phyloP scores from a whole-genome alignment of 176 grass and related monocot species.

The Triticum urartu region DNA sequence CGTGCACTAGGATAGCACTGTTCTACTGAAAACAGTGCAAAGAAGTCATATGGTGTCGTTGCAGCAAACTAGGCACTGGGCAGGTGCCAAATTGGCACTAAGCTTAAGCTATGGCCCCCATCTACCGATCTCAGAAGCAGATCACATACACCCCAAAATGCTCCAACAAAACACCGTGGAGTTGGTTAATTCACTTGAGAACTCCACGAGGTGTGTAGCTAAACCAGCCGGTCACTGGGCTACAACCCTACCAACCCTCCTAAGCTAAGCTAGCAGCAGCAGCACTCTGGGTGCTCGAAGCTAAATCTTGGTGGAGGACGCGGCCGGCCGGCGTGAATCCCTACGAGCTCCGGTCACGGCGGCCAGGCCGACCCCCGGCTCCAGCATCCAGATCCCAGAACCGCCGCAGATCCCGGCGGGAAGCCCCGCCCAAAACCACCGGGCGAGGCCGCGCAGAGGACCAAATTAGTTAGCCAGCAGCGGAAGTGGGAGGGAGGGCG shows the following conservation, averaged over 20 bases:
- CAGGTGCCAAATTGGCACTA: neutral
- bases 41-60: neutral
- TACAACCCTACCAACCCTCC: neutral
- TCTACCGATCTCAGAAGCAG: neutral
- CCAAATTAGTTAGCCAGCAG: neutral
- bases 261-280: neutral
- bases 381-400: slow-evolving; percentile 21
- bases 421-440: neutral
- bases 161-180: neutral
- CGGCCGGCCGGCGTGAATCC: neutral
- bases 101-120: neutral
- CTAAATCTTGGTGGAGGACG: neutral
- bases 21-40: neutral
- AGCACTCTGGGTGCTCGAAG: neutral
- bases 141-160: neutral
- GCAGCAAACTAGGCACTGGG: neutral
- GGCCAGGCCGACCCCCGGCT: neutral
- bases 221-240: neutral
- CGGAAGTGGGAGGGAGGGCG: neutral
- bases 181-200: neutral
- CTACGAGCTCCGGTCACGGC: neutral
- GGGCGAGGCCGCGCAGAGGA: neutral
- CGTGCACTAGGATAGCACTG: too few relatives aligned
- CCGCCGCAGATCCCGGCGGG: slow-evolving; percentile 14
- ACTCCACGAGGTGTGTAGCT: neutral